Evolutionary conservation across 208 protist species (phyloP).

Genomic region (Leptomonas pyrrhocoris): DNA sequence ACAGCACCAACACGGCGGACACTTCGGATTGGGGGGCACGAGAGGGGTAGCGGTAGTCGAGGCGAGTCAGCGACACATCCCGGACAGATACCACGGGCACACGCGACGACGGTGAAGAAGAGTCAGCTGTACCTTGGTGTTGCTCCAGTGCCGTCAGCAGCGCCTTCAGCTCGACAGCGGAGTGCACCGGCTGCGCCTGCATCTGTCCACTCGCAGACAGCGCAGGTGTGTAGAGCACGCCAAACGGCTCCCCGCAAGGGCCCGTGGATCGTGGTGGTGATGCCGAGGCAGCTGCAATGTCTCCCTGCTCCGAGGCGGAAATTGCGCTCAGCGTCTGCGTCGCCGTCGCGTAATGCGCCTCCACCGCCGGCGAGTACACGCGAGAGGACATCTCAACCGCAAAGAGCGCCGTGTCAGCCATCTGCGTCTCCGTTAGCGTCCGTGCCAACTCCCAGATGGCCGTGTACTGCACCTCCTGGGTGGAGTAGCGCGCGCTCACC

Average conservation of each 20-base stretch:
- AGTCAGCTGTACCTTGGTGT: neutral
- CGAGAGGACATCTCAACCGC: conserved; percentile 55
- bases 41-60: conserved; percentile 39
- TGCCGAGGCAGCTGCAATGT: too few relatives aligned
- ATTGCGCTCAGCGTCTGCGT: conserved; percentile 28
- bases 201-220: neutral
- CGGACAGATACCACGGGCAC: neutral
- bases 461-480: conserved; percentile 48
- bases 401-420: conserved; percentile 32
- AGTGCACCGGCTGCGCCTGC: neutral
- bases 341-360: conserved; percentile 52
- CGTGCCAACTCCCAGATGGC: conserved; percentile 24
- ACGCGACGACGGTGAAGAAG: neutral
- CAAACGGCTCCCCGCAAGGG: conserved; percentile 32
- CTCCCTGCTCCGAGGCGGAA: too few relatives aligned
- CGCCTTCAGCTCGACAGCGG: conserved; percentile 2
- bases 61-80: conserved; percentile 16
- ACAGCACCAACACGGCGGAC: conserved; percentile 47
- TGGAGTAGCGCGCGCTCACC: conserved; percentile 23
- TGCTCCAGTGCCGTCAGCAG: neutral
- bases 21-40: conserved; percentile 24
- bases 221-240: conserved; percentile 8
- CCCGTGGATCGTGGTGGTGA: neutral
- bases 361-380: conserved; percentile 62
- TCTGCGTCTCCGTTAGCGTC: conserved; percentile 8